phyloP scores from a whole-genome alignment of 805 yeast genomes.

The Cyberlindnera sargentensis region DNA sequence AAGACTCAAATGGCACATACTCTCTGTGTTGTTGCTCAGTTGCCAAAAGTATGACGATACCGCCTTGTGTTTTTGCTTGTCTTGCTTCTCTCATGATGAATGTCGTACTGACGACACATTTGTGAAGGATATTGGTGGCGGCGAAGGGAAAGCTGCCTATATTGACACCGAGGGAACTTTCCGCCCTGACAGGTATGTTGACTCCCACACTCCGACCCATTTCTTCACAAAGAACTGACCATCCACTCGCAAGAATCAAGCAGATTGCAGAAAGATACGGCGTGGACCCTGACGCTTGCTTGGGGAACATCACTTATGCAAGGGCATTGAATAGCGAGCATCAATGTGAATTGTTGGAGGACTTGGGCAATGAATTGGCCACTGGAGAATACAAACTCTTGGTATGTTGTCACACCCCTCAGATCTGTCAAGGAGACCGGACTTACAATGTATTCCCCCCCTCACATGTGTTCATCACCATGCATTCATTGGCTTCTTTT shows the following conservation, averaged over 20 bases:
- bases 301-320: slow-evolving; percentile 71
- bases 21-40: slow-evolving; percentile 66
- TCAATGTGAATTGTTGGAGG: slow-evolving; percentile 65
- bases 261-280: slow-evolving; percentile 66
- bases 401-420: slow-evolving; percentile 22
- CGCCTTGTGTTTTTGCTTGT: neutral
- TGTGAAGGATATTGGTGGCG: slow-evolving; percentile 49
- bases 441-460: too few relatives aligned
- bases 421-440: neutral
- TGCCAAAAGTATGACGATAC: slow-evolving; percentile 37
- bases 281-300: slow-evolving; percentile 59
- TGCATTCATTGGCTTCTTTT: too few relatives aligned
- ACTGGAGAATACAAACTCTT: slow-evolving; percentile 59
- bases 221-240: neutral
- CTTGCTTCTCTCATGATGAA: too few relatives aligned
- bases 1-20: slow-evolving; percentile 81
- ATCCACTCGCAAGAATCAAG: slow-evolving; percentile 29
- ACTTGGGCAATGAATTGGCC: slow-evolving; percentile 58
- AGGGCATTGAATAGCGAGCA: slow-evolving; percentile 75
- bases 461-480: too few relatives aligned
- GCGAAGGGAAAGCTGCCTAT: slow-evolving; percentile 73
- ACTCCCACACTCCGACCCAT: too few relatives aligned
- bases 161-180: slow-evolving; percentile 81
- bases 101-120: too few relatives aligned
- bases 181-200: slow-evolving; percentile 45